Base-by-base conservation (phyloP, 2,329 filamentous ascomycete species). In the Cordyceps militaris region DNA sequence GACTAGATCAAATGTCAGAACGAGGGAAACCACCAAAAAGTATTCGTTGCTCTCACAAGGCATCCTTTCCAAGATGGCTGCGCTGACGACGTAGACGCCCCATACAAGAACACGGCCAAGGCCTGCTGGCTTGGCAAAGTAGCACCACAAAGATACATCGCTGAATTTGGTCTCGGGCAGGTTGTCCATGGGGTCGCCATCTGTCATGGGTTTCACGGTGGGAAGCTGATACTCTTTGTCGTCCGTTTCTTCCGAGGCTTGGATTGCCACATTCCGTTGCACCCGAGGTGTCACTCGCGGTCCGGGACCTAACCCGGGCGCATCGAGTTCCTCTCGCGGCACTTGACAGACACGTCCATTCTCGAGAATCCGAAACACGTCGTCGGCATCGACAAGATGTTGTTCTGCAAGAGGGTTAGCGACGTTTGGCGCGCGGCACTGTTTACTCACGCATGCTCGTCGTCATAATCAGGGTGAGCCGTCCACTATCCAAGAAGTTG, bases 391-490 rank as follows among this genome's bases (percentile, higher is more conserved):
- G 2, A 21, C 24, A 16, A 53, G 50, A 32, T 53, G 38, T 42
- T 53, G 34, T 5, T 30, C 50, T 53, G 13, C 8, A 11, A 36
- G 13, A 4, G 8, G 34, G 34, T 36, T 36, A 36, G 34, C 28
- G 13, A 36, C 13, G 4, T 36, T 36, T 11, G 34, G 14, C 34
- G 14, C 34, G 4, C 7, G 34, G 34, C 14, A 4, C 34, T 11
- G 30, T 16, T 14, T 16, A 36, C 50, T 42, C 40, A 56, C 53
- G 19, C 26, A 38, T 40, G 32, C 43, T 56, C 1, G 53, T 48
- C 16, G 43, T 24, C 53, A 64, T 53, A 0, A 57, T 30, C 28
- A 53, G 34, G 13, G 62, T 63, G 9, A 59, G 50, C 1, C 43
- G 53, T 1, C 28, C 38, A 24, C 50, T 59, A 9, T 30, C 54